Evolutionary conservation across 2,329 filamentous ascomycete species (phyloP).

Genomic region (Fusarium hainanense): DNA sequence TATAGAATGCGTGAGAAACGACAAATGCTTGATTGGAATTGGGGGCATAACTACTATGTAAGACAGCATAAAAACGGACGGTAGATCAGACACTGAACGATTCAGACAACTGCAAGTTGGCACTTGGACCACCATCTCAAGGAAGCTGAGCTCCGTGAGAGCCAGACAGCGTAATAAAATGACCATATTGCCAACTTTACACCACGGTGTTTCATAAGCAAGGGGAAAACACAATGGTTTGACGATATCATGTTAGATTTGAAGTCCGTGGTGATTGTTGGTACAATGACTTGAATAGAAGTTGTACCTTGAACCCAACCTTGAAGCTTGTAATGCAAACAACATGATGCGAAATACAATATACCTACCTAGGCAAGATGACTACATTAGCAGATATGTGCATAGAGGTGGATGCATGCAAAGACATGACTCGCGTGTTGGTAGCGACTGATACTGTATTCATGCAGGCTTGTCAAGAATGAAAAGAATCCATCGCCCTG

Average conservation of each 20-base stretch:
- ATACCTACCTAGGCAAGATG: neutral
- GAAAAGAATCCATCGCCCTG: neutral
- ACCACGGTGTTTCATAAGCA: too few species aligned
- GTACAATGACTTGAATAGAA: neutral
- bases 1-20: neutral
- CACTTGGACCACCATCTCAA: conserved; percentile 27
- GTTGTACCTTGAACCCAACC: neutral
- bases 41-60: neutral
- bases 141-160: neutral
- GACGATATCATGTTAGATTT: neutral
- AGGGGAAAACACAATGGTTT: neutral
- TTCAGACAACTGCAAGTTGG: conserved; percentile 21
- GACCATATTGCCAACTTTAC: neutral
- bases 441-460: neutral
- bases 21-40: neutral
- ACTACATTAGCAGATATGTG: neutral
- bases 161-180: neutral
- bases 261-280: neutral
- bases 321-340: neutral
- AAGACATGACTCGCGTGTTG: neutral
- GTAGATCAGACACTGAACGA: conserved; percentile 33
- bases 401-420: neutral
- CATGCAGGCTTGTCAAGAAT: neutral
- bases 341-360: neutral
- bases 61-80: conserved; percentile 27